Conservation (phyloP, 768 basidiomycete species). For the Suillus tomentosus region DNA sequence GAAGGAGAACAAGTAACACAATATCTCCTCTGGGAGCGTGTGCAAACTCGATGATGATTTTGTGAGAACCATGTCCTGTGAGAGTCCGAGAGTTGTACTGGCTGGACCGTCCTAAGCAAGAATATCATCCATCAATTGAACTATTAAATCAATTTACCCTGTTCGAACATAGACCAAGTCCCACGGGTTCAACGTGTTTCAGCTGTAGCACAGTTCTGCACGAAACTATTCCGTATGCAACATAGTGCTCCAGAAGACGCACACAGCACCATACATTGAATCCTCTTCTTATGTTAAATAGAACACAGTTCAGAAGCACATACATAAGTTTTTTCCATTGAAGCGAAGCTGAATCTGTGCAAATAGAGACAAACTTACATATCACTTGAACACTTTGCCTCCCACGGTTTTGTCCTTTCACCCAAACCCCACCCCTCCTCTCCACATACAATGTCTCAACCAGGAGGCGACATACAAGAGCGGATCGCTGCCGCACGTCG, state of each 20-base stretch:
- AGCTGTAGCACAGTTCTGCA: neutral
- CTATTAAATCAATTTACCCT: neutral
- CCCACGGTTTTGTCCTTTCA: conserved; percentile 11
- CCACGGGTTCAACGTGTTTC: neutral
- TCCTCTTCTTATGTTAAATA: neutral
- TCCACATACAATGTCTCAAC: conserved; percentile 65
- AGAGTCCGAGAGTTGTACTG: neutral
- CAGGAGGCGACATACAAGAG: conserved; percentile 84
- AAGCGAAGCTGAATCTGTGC: neutral
- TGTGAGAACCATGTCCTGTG: neutral
- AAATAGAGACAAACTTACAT: conserved; percentile 10
- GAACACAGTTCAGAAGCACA: neutral
- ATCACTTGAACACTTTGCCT: conserved; percentile 5
- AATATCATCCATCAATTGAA: neutral
- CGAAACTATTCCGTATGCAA: neutral
- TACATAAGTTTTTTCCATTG: neutral
- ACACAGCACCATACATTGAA: neutral
- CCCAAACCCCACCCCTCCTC: conserved; percentile 3
- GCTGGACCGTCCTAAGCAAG: neutral
- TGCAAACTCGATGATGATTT: neutral
- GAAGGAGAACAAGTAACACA: conserved; percentile 4
- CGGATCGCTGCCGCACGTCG: conserved; percentile 94
- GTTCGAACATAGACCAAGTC: neutral
- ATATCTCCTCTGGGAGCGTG: neutral
- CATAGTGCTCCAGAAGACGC: neutral